Evolutionary conservation across 1,139 yeast species (phyloP).

Genomic region (Hemisphaericaspora subhashii): DNA sequence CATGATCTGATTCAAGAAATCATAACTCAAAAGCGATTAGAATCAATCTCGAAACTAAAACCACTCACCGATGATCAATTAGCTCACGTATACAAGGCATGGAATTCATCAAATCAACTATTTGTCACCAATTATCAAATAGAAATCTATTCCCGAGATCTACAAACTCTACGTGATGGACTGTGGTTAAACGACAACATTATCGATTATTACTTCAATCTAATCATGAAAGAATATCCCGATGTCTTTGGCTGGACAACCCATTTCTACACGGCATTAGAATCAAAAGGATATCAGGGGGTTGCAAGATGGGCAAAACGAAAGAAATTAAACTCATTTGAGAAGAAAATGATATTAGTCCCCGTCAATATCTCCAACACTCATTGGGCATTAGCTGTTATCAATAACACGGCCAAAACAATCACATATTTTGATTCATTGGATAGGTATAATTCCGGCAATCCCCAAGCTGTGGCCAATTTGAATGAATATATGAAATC

Average conservation of each 20-base stretch:
- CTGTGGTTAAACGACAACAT: constrained; percentile 90
- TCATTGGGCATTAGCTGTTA: constrained; percentile 91
- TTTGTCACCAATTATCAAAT: constrained; percentile 40
- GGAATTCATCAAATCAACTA: constrained; percentile 22
- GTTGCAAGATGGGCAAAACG: constrained; percentile 91
- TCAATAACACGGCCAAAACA: constrained; percentile 58
- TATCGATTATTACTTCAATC: constrained; percentile 75
- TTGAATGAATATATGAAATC: constrained; percentile 61
- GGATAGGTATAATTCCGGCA: constrained; percentile 44
- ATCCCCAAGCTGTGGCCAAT: constrained; percentile 53
- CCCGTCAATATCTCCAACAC: constrained; percentile 83
- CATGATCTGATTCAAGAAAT: constrained; percentile 17
- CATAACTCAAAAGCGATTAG: constrained; percentile 19
- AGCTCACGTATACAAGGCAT: constrained; percentile 22
- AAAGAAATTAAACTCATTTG: constrained; percentile 66
- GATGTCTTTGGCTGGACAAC: constrained; percentile 77
- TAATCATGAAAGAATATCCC: constrained; percentile 45
- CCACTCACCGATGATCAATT: constrained; percentile 21
- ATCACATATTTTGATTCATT: constrained; percentile 81
- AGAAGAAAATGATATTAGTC: constrained; percentile 64
- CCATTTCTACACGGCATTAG: constrained; percentile 76
- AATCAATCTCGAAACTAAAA: constrained; percentile 13
- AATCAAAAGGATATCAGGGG: constrained; percentile 71
- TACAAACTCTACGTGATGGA: constrained; percentile 67
- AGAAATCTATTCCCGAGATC: constrained; percentile 65